phyloP scores from a whole-genome alignment of 2,329 filamentous ascomycete genomes.

The Cladosporium austrohemisphaericum region DNA sequence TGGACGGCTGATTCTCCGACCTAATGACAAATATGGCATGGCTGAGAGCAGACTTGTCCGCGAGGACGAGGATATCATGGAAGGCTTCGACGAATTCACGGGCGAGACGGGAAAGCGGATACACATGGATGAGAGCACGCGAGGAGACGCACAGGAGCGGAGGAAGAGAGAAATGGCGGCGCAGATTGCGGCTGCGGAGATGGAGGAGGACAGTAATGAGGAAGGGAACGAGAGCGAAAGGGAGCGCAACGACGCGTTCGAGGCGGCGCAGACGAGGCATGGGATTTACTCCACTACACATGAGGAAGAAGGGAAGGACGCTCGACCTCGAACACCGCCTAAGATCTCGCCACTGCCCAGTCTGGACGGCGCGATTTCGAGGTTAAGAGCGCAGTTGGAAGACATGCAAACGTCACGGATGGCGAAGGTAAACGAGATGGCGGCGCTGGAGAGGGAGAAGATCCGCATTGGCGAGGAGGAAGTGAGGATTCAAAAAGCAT shows the following conservation, averaged over 20 bases:
- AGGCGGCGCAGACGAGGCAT: constrained; percentile 77
- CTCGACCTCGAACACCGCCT: constrained; percentile 58
- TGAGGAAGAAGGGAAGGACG: constrained; percentile 28
- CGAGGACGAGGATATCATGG: constrained; percentile 88
- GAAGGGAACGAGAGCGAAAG: constrained; percentile 64
- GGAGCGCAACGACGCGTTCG: constrained; percentile 72
- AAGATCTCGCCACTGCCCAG: constrained; percentile 75
- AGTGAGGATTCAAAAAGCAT: constrained; percentile 71
- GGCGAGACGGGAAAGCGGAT: constrained; percentile 73
- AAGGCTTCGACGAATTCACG: constrained; percentile 83
- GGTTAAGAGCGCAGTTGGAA: constrained; percentile 59
- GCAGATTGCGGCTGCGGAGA: constrained; percentile 78
- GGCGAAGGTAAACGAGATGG: constrained; percentile 59
- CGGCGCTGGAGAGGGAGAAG: constrained; percentile 65
- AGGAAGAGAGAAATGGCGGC: constrained; percentile 74
- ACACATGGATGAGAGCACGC: constrained; percentile 69
- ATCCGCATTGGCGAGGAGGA: constrained; percentile 66
- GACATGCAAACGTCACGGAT: constrained; percentile 59
- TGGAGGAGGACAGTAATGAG: constrained; percentile 52
- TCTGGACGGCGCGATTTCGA: constrained; percentile 62
- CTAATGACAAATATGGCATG: constrained; percentile 56
- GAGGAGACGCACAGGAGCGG: constrained; percentile 31
- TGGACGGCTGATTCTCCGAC: constrained; percentile 45
- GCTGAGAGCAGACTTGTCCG: constrained; percentile 66
- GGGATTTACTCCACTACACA: constrained; percentile 61